Percentiles rank a stretch among this genome's conserved stretches.
Conservation (phyloP, 2,329 filamentous ascomycete genomes). For the Aspergillus piperis region DNA sequence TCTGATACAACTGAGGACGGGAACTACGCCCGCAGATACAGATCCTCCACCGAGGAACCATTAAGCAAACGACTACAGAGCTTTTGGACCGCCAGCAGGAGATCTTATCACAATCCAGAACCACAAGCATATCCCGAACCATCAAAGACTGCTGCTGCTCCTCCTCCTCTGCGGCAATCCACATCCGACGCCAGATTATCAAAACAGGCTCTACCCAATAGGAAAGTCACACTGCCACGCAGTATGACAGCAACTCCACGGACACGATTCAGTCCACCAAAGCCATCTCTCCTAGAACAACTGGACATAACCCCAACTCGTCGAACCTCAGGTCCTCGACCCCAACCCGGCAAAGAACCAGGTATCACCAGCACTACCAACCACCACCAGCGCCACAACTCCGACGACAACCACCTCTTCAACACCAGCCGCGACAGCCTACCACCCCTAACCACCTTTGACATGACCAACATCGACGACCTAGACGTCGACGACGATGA, state of each 20-base stretch:
- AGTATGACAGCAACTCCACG: constrained; percentile 39
- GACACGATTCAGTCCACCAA: constrained; percentile 43
- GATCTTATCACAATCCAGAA: constrained; percentile 24
- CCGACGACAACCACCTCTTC: constrained; percentile 28
- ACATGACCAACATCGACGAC: constrained; percentile 35
- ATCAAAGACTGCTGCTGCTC: constrained; percentile 7
- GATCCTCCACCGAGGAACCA: constrained; percentile 31
- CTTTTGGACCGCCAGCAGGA: constrained; percentile 41
- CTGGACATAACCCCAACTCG: constrained; percentile 41
- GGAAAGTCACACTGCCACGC: constrained; percentile 37
- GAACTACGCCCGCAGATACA: constrained; percentile 31
- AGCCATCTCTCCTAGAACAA: constrained; percentile 42
- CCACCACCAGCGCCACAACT: constrained; percentile 20
- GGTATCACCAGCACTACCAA: background rate
- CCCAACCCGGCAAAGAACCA: constrained; percentile 24
- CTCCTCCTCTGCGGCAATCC: constrained; percentile 13
- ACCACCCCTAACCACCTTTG: constrained; percentile 32
- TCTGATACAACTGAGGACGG: constrained; percentile 32
- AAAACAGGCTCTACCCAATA: constrained; percentile 24
- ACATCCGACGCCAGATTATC: constrained; percentile 25
- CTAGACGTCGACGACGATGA: constrained; percentile 36
- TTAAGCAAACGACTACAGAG: constrained; percentile 41
- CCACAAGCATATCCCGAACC: constrained; percentile 21
- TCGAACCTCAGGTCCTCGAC: constrained; percentile 30
- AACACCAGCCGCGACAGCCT: constrained; percentile 26